Base-by-base conservation (phyloP, 768 basidiomycete species). In the Tricholoma flavovirens region DNA sequence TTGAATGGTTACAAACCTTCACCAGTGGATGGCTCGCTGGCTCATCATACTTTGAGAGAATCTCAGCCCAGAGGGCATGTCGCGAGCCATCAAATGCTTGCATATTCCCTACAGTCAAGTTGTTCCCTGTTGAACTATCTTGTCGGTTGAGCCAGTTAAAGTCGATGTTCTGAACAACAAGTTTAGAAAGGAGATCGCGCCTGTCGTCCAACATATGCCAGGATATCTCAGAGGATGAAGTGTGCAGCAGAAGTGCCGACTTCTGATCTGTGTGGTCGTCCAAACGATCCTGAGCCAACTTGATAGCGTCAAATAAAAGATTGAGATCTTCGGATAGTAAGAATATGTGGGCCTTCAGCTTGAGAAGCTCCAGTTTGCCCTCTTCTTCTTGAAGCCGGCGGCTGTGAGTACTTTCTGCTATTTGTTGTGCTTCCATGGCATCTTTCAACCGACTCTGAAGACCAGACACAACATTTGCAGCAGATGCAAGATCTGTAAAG, bases 151-250 rank as follows among this genome's bases (percentile, higher is more conserved):
- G 74, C 88, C 91, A 93, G 38, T 83, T 83, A 67, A 88, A 94
- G 59, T 88, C 76, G 60, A 87, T 88, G 53, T 83, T 79, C 51
- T 84, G 81, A 45, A 95, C 80, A n/a, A 87, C 87, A 43, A 97
- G 77, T 71, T 97, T 96, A 36, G 91, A 86, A 1, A 96, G 77
- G 43, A 95, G 75, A 42, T 86, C 83, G 49, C 79, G 75, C 38
- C 81, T 73, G 45, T 86, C 81, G 64, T 87, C 88, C 14, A 96
- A 72, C 91, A 98, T 94, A 57, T 80, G 80, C 93, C 94, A 98
- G 0, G 90, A 92, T 46, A 98, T 86, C 67, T 93, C 89, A 5
- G 84, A 82, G 0, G 92, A 92, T 5, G 84, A 85, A 0, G 92
- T 87, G 57, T 90, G 86, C 29, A 96, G 71, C 51, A 90, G 78